These are phyloP conservation scores for Grosmannia clavigera DNA, from an alignment of 2,329 filamentous ascomycete genomes.

Conservation along the genomic window DNA sequence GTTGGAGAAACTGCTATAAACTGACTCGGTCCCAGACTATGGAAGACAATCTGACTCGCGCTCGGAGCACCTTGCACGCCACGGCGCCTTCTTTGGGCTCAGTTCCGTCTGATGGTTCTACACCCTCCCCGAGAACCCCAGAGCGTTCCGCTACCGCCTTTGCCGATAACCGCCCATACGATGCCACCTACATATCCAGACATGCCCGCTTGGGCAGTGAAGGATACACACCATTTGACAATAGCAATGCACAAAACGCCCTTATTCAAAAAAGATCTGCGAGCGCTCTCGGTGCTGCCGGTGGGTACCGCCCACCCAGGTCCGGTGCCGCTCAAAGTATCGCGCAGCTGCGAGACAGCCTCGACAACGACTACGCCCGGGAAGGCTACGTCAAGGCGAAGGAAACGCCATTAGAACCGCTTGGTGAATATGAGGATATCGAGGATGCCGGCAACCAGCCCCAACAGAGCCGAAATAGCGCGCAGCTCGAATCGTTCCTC, in stretches of 20 bases:
- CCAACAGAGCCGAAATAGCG: slow-evolving; percentile 15
- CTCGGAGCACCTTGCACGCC: slow-evolving; percentile 54
- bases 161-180: slow-evolving; percentile 18
- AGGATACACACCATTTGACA: not conserved
- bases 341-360: slow-evolving; percentile 24
- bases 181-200: slow-evolving; percentile 22
- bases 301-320: slow-evolving; percentile 40
- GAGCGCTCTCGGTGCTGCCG: slow-evolving; percentile 49
- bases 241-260: slow-evolving; percentile 19
- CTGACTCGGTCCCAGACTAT: slow-evolving; percentile 50
- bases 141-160: slow-evolving; percentile 25
- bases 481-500: slow-evolving; percentile 24
- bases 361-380: slow-evolving; percentile 19
- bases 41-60: slow-evolving; percentile 80
- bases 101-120: slow-evolving; percentile 41
- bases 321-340: slow-evolving; percentile 30
- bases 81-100: slow-evolving; percentile 53
- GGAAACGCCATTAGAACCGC: slow-evolving; percentile 30
- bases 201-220: slow-evolving; percentile 53
- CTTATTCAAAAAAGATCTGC: slow-evolving; percentile 40
- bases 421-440: slow-evolving; percentile 39
- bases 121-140: slow-evolving; percentile 37
- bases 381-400: slow-evolving; percentile 24
- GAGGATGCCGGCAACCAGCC: slow-evolving; percentile 8
- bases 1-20: too few species aligned